Evolutionary conservation across 768 basidiomycete species (phyloP).

Genomic region (Russula emetica): DNA sequence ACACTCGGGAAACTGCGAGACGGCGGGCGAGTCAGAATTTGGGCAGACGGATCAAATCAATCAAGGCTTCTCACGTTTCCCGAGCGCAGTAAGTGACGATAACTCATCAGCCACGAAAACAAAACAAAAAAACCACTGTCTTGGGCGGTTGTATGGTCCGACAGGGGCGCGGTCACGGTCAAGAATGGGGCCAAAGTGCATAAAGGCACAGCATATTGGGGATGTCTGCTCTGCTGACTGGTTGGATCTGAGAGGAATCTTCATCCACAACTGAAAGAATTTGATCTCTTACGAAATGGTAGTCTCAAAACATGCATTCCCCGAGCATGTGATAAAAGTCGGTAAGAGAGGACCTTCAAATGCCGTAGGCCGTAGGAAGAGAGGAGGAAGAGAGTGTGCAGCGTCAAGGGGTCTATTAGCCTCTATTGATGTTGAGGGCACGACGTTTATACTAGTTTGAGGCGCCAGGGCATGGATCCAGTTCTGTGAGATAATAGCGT

Average conservation of each 20-base stretch:
- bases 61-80: not conserved
- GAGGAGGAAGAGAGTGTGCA: not conserved
- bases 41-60: not conserved
- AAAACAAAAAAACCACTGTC: not conserved
- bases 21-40: not conserved
- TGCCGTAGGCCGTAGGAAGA: too few species aligned
- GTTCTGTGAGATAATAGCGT: not conserved
- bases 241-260: not conserved
- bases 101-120: not conserved
- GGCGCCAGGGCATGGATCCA: not conserved
- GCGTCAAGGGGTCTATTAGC: not conserved
- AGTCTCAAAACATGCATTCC: not conserved
- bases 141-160: not conserved
- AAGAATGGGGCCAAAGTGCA: not conserved
- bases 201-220: not conserved
- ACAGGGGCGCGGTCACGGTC: not conserved
- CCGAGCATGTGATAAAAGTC: not conserved
- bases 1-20: not conserved
- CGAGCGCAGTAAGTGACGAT: not conserved
- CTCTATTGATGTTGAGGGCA: not conserved
- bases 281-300: not conserved
- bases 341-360: not conserved
- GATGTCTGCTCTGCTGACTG: not conserved
- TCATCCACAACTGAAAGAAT: not conserved
- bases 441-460: not conserved